A percentile compares a stretch with the other conserved stretches of the same genome.
phyloP scores from a whole-genome alignment of 1,284 basidiomycete species.

The Malassezia yamatoensis region DNA sequence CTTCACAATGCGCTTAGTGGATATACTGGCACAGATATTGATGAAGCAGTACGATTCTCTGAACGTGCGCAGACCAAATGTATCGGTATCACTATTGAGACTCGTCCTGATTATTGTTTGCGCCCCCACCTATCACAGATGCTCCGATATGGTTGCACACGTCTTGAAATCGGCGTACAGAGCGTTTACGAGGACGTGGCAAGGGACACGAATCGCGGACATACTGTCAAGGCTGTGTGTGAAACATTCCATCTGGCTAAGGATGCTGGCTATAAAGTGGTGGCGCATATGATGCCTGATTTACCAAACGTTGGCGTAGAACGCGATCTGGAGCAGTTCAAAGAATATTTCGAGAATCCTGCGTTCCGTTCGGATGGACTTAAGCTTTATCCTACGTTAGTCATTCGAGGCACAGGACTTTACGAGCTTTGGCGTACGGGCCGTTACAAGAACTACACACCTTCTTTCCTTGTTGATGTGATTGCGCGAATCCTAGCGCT shows the following conservation, averaged over 20 bases:
- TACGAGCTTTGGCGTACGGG: slow-evolving; percentile 96
- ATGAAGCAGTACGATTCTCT: slow-evolving; percentile 95
- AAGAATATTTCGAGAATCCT: slow-evolving; percentile 95
- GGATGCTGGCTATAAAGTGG: slow-evolving; percentile 94
- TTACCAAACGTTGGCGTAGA: slow-evolving; percentile 95
- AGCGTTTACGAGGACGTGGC: slow-evolving; percentile 99
- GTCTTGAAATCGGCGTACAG: slow-evolving; percentile 95
- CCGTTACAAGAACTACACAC: slow-evolving; percentile 96
- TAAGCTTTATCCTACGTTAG: slow-evolving; percentile 96
- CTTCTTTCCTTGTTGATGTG: slow-evolving; percentile 92
- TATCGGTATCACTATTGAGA: slow-evolving; percentile 98
- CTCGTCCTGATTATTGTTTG: slow-evolving; percentile 93
- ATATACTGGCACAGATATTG: slow-evolving; percentile 77
- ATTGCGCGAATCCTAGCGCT: slow-evolving; percentile 90
- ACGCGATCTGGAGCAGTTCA: slow-evolving; percentile 96
- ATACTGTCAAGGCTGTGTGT: slow-evolving; percentile 92
- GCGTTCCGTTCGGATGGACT: slow-evolving; percentile 92
- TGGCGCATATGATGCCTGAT: slow-evolving; percentile 53
- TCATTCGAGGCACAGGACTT: slow-evolving; percentile 92
- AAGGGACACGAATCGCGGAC: slow-evolving; percentile 85
- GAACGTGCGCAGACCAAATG: slow-evolving; percentile 96
- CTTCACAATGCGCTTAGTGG: slow-evolving; percentile 94
- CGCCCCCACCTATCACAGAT: slow-evolving; percentile 95
- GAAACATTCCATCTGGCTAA: slow-evolving; percentile 98
- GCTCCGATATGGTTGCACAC: slow-evolving; percentile 96